Evolutionary conservation across 2,329 filamentous ascomycete species (phyloP).

Genomic region (Fusarium goolgardi): DNA sequence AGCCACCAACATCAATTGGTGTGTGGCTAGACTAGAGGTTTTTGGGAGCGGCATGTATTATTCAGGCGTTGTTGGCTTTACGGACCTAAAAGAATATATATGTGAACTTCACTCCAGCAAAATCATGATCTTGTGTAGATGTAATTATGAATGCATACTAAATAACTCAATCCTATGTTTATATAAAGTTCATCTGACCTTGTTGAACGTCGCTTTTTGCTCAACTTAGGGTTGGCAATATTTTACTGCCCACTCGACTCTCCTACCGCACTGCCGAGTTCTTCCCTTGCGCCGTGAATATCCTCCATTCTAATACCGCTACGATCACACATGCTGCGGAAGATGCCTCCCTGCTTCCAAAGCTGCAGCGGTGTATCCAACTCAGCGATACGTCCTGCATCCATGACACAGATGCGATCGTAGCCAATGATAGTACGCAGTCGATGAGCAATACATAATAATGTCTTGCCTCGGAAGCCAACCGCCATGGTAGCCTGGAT

Average conservation of each 20-base stretch:
- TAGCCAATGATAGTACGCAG: constrained; percentile 93
- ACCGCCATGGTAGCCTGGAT: constrained; percentile 90
- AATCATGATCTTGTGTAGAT: neutral
- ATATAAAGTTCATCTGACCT: constrained; percentile 4
- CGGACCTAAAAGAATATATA: constrained; percentile 17
- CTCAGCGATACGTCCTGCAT: constrained; percentile 87
- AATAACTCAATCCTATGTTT: neutral
- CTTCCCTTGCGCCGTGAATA: constrained; percentile 59
- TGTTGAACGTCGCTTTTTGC: neutral
- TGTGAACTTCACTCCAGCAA: constrained; percentile 1
- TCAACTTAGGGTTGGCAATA: neutral
- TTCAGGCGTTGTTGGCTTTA: constrained; percentile 33
- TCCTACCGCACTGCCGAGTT: constrained; percentile 41
- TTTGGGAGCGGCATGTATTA: constrained; percentile 28
- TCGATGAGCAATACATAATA: constrained; percentile 92
- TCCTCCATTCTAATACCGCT: constrained; percentile 77
- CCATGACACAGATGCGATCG: constrained; percentile 97
- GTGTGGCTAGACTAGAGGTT: constrained; percentile 33
- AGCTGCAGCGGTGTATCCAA: constrained; percentile 80
- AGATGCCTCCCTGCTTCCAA: constrained; percentile 81
- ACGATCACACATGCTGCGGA: constrained; percentile 88
- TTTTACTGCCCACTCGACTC: constrained; percentile 24
- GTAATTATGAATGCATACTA: constrained; percentile 1
- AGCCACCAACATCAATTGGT: constrained; percentile 8
- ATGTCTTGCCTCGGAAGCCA: constrained; percentile 86